Percentiles rank a stretch among this genome's conserved stretches.
phyloP scores from a whole-genome alignment of 2,329 filamentous ascomycete species.

The Cladosporium sphaerospermum region DNA sequence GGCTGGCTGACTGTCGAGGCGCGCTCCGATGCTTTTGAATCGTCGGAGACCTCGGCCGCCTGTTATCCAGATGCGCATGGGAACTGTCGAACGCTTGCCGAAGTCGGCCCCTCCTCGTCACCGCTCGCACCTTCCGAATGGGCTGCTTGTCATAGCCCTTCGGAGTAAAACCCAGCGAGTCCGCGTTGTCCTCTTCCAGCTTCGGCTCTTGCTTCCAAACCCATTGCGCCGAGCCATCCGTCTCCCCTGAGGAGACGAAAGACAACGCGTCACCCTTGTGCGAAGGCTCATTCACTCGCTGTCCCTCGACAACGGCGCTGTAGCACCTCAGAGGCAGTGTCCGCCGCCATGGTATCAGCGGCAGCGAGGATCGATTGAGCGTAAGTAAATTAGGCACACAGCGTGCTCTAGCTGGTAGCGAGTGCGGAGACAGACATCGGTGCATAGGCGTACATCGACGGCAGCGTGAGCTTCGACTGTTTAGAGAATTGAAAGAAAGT shows the following conservation, averaged over 20 bases:
- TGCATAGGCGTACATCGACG: slow-evolving; percentile 33
- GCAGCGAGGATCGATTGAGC: slow-evolving; percentile 1
- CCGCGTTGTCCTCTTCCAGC: background rate
- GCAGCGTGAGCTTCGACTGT: slow-evolving; percentile 4
- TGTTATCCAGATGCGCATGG: background rate
- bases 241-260: no score
- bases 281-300: background rate
- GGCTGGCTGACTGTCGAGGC: background rate
- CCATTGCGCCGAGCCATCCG: no score
- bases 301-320: slow-evolving; percentile 8
- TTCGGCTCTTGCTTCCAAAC: no score
- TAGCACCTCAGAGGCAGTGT: slow-evolving; percentile 7
- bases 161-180: slow-evolving; percentile 9
- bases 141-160: slow-evolving; percentile 6
- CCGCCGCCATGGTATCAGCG: slow-evolving; percentile 11
- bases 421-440: slow-evolving; percentile 23
- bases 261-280: background rate
- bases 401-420: slow-evolving; percentile 12
- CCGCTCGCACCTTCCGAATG: background rate
- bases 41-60: background rate
- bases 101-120: background rate
- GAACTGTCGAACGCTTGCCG: background rate
- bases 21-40: background rate
- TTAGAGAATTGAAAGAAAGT: background rate
- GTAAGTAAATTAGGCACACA: slow-evolving; percentile 11